Conservation (phyloP, 2,329 filamentous ascomycete genomes). For the Penicillium expansum region DNA sequence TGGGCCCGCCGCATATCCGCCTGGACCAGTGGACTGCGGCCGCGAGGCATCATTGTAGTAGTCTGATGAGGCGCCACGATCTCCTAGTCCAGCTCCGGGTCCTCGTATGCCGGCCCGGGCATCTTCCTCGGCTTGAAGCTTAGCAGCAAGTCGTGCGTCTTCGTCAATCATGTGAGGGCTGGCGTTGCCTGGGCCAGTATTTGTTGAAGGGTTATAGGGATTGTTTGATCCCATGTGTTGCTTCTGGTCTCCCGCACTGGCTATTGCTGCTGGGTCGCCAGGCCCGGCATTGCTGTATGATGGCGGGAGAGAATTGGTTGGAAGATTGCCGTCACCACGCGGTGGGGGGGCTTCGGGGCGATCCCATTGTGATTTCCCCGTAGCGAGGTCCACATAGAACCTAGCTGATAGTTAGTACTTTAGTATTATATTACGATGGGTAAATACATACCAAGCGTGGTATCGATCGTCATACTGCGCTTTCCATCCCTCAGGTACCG, state of each 20-base stretch:
- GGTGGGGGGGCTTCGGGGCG: slow-evolving; percentile 69
- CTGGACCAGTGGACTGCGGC: slow-evolving; percentile 14
- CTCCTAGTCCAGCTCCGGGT: slow-evolving; percentile 1
- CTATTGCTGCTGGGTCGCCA: slow-evolving; percentile 41
- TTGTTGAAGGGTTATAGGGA: slow-evolving; percentile 55
- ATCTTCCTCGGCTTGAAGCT: slow-evolving; percentile 81
- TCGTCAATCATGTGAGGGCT: slow-evolving; percentile 49
- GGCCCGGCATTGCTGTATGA: slow-evolving; percentile 60
- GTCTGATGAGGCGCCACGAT: slow-evolving; percentile 42
- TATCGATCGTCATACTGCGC: slow-evolving; percentile 85
- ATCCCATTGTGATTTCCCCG: slow-evolving; percentile 89
- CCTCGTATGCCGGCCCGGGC: slow-evolving; percentile 49
- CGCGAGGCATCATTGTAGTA: slow-evolving; percentile 45
- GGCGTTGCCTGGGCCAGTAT: background rate
- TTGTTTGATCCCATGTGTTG: slow-evolving; percentile 63
- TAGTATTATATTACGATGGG: background rate
- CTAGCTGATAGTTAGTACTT: slow-evolving; percentile 41
- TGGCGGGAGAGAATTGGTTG: slow-evolving; percentile 46
- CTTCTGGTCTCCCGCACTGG: slow-evolving; percentile 44
- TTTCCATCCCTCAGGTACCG: slow-evolving; percentile 76
- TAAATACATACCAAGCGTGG: slow-evolving; percentile 65
- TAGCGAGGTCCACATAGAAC: slow-evolving; percentile 89
- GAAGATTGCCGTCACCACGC: slow-evolving; percentile 33
- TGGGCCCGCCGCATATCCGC: slow-evolving; percentile 7
- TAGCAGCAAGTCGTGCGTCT: slow-evolving; percentile 71